Evolutionary conservation across 768 basidiomycete genomes (phyloP).

Genomic region (Xanthoconium purpureum): DNA sequence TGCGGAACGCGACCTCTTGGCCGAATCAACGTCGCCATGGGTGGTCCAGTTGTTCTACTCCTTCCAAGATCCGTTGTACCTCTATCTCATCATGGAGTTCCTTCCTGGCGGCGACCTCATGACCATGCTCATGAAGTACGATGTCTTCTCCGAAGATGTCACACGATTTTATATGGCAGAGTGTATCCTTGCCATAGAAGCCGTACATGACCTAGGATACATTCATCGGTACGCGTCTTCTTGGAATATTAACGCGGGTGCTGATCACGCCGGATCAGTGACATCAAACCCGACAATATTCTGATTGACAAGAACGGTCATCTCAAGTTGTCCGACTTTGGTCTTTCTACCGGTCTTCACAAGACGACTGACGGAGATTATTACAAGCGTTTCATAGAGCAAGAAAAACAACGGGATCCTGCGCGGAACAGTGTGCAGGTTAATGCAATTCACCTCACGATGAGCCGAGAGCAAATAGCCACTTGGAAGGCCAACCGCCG

Average conservation of each 20-base stretch:
- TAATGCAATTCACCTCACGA: constrained; percentile 95
- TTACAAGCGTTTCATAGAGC: constrained; percentile 88
- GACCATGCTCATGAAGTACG: constrained; percentile 99
- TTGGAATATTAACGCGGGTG: background rate
- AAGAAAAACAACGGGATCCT: constrained; percentile 58
- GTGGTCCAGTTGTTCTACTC: constrained; percentile 98
- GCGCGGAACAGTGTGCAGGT: constrained; percentile 96
- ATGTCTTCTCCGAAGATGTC: constrained; percentile 97
- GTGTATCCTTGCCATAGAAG: constrained; percentile 96
- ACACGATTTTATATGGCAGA: constrained; percentile 99
- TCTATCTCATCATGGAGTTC: constrained; percentile 97
- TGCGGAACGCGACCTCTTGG: constrained; percentile 93
- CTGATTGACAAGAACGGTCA: constrained; percentile 97
- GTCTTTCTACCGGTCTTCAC: constrained; percentile 95
- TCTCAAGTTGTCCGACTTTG: constrained; percentile 97
- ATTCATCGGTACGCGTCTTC: constrained; percentile 79
- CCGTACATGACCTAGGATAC: constrained; percentile 97
- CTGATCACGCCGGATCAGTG: constrained; percentile 46
- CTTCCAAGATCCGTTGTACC: constrained; percentile 93
- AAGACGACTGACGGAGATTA: constrained; percentile 93
- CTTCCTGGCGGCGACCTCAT: constrained; percentile 94
- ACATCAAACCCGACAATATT: constrained; percentile 99
- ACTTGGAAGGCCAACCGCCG: constrained; percentile 99
- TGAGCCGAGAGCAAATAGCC: constrained; percentile 94
- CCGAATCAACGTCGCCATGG: constrained; percentile 96